Evolutionary conservation across 2,329 filamentous ascomycete genomes (phyloP), one percentile per base, ranked within the genome.

Genomic region (Dactylellina parvicollis): DNA sequence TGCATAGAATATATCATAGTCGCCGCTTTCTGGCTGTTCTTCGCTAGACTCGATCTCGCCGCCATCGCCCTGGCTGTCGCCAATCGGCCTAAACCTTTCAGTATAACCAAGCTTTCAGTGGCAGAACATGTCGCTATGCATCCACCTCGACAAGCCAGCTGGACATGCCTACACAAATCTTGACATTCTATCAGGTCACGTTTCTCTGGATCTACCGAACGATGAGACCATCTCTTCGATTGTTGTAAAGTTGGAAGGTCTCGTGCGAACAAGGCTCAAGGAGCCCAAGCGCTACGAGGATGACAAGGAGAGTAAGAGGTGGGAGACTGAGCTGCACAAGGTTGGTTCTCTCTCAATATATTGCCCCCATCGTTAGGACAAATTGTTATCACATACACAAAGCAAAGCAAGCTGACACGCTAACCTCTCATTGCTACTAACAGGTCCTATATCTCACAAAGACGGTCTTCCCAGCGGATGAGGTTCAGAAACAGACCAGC

Each of bases 241-340:
- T 75, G 84, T 92, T 36, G 90, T 94, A 78, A 95, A 95, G 83
- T 86, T 95, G 30, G 91, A 95, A 79, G 91, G 91, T 76, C 90
- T 95, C 81, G 88, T 88, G 50, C 85, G 85, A 75, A 93, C 90
- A 3, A 85, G 89, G 44, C 81, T 92, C 14, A 80, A 50, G 26
- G 70, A 74, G 32, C 70, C 62, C 1, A 74, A 74, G 34, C 76
- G 79, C 76, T 72, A 82, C 78, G 79, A 83, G 30, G 67, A 77
- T 8, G 60, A 80, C 50, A 69, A 61, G 76, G 78, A 77, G 75
- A 77, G 78, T 75, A 82, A 80, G 80, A 83, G 79, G 79, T 82
- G 65, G 67, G 61, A 74, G 28, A 66, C 85, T 32, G 85, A 86
- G 74, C 82, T 84, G 28, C 83, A 86, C 78, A 85, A 85, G 79